Evolutionary conservation across 1,284 basidiomycete genomes (phyloP), one percentile per base, ranked within the genome.

Genomic region (Sphaerobolus stellatus): DNA sequence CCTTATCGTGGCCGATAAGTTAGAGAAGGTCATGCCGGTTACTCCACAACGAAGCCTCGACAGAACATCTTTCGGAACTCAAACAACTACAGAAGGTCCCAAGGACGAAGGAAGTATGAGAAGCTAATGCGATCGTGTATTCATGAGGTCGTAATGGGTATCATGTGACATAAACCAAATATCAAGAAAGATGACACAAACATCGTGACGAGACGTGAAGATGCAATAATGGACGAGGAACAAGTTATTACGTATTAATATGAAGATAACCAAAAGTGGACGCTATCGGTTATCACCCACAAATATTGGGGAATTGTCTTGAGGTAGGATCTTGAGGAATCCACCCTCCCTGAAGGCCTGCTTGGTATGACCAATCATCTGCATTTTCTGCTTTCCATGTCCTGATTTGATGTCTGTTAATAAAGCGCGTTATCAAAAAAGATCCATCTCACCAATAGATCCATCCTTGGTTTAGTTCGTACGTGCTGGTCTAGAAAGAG

Each of bases 311-410:
- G 67, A 79, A 82, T 59, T 70, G 30, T 56, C 77, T 71, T 38
- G 78, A 45, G 1, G 75, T 77, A 1, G 86, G 82, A 69, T 83
- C 62, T 52, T 72, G 68, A 11, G 93, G 92, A 68, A 96, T 94
- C 90, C 90, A 94, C 22, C 92, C 92, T 54, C 84, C 79, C 4
- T 74, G 69, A 38, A 95, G 74, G 48, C 92, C 92, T 54, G 84
- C 84, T 61, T 86, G 79, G 70, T 90, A 90, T 2, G 83, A 75
- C 90, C 92, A 84, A 61, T 86, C 85, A 67, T 92, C 82, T 7
- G 85, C 84, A 59, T 72, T 73, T 67, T 90, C 89, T 1, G 86
- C 66, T 69, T 86, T 84, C 82, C 82, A 83, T 1, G 80, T 79
- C 67, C 63, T 75, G 75, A 72, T 72, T 73, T 18, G 70, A 18